phyloP scores from a whole-genome alignment of 2,329 filamentous ascomycete genomes.

The Exophiala aquamarina region DNA sequence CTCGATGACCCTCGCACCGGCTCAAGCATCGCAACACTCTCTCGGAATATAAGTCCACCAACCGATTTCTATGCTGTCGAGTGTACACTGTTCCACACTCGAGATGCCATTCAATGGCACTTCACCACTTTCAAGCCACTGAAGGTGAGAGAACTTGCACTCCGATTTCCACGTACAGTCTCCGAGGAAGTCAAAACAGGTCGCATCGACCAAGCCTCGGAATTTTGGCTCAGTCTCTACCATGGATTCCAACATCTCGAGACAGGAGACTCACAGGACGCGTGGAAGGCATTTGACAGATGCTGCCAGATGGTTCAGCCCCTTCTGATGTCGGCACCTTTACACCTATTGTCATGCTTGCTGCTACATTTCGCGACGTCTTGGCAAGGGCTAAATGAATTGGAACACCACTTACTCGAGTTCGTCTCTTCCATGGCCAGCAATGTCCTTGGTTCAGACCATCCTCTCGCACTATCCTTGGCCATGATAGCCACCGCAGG shows the following conservation, averaged over 20 bases:
- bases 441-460: slow-evolving; percentile 7
- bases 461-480: slow-evolving; percentile 13
- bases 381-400: slow-evolving; percentile 13
- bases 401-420: slow-evolving; percentile 14
- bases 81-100: slow-evolving; percentile 15
- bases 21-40: neutral
- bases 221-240: slow-evolving; percentile 19
- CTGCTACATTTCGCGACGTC: slow-evolving; percentile 19
- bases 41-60: slow-evolving; percentile 9
- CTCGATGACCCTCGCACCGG: neutral
- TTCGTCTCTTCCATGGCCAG: slow-evolving; percentile 17
- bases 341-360: slow-evolving; percentile 20
- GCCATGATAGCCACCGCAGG: slow-evolving; percentile 4
- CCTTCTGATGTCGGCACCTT: slow-evolving; percentile 14
- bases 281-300: slow-evolving; percentile 12
- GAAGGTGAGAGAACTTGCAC: slow-evolving; percentile 12
- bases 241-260: slow-evolving; percentile 14
- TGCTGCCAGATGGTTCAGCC: slow-evolving; percentile 20
- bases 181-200: slow-evolving; percentile 14
- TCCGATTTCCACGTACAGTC: slow-evolving; percentile 14
- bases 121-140: slow-evolving; percentile 18
- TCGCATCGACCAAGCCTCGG: slow-evolving; percentile 18
- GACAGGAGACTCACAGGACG: slow-evolving; percentile 7
- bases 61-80: slow-evolving; percentile 12
- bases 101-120: slow-evolving; percentile 17